Base-by-base conservation (phyloP, 805 yeast species). In the Candida multigemmis region DNA sequence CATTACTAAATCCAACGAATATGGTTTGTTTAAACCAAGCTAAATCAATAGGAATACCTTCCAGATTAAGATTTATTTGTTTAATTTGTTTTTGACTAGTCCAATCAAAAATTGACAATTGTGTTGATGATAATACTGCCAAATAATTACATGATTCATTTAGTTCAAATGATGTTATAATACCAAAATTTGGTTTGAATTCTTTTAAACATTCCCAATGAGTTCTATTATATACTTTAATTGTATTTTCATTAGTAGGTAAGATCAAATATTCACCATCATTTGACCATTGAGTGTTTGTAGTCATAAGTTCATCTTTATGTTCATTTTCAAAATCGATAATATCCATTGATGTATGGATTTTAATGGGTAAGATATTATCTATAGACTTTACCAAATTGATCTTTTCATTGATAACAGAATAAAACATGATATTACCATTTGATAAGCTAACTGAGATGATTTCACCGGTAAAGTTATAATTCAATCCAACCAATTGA, bases 281-380 rank as follows among this genome's bases (percentile, higher is more conserved):
- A 2, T 79, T 71, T 31, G 74, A 71, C 94, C 94, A 85, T 19
- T 68, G 70, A 2, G 74, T 65, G 22, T 66, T 67, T 0, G 82
- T 65, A 14, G 76, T 53, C 1, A 69, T 45, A 22, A 69, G 50
- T 41, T 57, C 66, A 3, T 60, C 67, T 3, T 50, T 46, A 25
- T 64, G 62, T 23, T 68, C 76, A 7, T 47, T 59, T 9, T 40
- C 48, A 35, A 39, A 65, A 22, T 64, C 63, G 23, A 62, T 44
- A 12, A 38, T 42, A 17, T 51, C 60, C 26, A 47, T 41, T 4
- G 61, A 53, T 7, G 53, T 46, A 28, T 44, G 30, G 7, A 49
- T 39, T 24, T 59, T 65, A 22, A 48, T 42, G 1, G 61, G 58
- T 53, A 74, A 45, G 16, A 60, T 50, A 19, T 52, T 53, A 1